Percentiles rank a stretch among this genome's conserved stretches.
Evolutionary conservation across 306 rosid genomes (phyloP).

Genomic region (Inga oerstediana): DNA sequence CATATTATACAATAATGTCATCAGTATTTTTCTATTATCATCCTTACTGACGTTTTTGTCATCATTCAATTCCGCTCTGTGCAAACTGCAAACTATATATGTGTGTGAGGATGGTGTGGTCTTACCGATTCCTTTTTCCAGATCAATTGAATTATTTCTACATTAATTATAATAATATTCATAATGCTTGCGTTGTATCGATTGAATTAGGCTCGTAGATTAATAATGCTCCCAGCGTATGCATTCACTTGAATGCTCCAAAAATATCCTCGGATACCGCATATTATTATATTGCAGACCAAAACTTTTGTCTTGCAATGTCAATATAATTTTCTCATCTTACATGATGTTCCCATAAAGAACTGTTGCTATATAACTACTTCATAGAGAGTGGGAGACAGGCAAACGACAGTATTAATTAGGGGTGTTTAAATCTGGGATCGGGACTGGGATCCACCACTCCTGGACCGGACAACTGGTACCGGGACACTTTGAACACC

Average conservation of each 20-base stretch:
- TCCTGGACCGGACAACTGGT: too few relatives aligned
- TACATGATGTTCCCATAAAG: neutral
- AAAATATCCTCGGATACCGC: neutral
- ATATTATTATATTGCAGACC: neutral
- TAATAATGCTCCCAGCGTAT: neutral
- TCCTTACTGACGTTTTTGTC: constrained; percentile 31
- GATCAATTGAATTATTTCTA: neutral
- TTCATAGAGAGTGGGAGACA: too few relatives aligned
- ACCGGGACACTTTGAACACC: too few relatives aligned
- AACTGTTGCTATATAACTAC: neutral
- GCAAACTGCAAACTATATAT: too few relatives aligned
- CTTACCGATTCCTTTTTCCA: neutral
- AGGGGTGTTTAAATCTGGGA: too few relatives aligned
- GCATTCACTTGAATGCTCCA: constrained; percentile 8
- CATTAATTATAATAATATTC: neutral
- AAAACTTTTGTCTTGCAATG: neutral
- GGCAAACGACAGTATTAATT: neutral
- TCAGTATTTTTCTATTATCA: neutral
- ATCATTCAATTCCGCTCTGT: neutral
- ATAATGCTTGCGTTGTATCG: neutral
- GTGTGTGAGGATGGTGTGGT: neutral
- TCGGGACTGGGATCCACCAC: too few relatives aligned
- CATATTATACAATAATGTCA: neutral
- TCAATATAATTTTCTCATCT: neutral
- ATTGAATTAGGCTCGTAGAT: constrained; percentile 5